Base-by-base conservation (phyloP, 2,329 filamentous ascomycete genomes). In the Fusarium goolgardi region DNA sequence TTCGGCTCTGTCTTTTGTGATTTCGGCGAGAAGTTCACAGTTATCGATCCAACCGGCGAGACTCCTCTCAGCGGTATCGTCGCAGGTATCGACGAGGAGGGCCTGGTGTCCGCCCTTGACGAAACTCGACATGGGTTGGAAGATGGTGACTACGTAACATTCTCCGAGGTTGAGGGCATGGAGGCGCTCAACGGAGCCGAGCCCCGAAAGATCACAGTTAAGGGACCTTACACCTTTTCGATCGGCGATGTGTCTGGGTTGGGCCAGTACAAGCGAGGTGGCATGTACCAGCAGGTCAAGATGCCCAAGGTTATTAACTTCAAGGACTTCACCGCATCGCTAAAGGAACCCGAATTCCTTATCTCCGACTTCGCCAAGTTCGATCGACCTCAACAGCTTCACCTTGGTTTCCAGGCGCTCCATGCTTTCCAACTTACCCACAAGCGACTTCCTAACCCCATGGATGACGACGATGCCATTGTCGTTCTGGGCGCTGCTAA, bases 361-460 rank as follows among this genome's bases (percentile, higher is more conserved):
- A 88, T 97, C 63, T 97, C 96, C 23, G 96, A 99, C 78, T 99
- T 94, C 76, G 96, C 96, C 80, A 99, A 99, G 80, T 98, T 97
- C 71, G 96, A 98, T 79, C 91, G 96, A 45, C 96, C 96, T 2
- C 89, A 91, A 70, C 94, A 98, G 79, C 87, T 99, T 25, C 96
- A 99, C 77, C 83, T 96, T 64, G 96, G 94, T 63, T 91, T 98
- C 75, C 94, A 98, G 81, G 94, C 96, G 12, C 85, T 99, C 10
- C 94, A 97, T 77, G 89, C 90, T 35, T 99, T 97, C 79, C 88
- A 87, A 15, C 89, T 94, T 72, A 82, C 85, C 35, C 90, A 96
- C 74, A 89, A 90, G 40, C 87, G 90, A 47, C 85, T 96, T 44
- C 96, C 96, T 47, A 87, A 89, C 46, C 91, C 96, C 11, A 91